Percentiles rank a stretch among this genome's conserved stretches.
phyloP scores from a whole-genome alignment of 2,329 filamentous ascomycete species.

The Fusarium sororula region DNA sequence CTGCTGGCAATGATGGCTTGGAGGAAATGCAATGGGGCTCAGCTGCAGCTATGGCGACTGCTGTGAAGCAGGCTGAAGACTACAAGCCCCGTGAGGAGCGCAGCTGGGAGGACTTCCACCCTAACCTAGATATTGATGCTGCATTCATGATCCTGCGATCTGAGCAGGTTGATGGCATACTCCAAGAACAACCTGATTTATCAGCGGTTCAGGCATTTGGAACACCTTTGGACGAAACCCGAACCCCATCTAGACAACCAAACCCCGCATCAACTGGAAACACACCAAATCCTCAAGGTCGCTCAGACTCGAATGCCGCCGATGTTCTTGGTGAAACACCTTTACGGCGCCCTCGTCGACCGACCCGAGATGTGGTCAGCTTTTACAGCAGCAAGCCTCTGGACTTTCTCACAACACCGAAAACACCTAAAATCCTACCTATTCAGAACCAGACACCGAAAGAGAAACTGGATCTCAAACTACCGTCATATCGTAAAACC shows the following conservation, averaged over 20 bases:
- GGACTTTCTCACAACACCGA: constrained; percentile 57
- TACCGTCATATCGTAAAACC: constrained; percentile 78
- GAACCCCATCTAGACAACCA: constrained; percentile 58
- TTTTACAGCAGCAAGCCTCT: constrained; percentile 62
- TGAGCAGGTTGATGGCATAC: constrained; percentile 83
- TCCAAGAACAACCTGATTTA: constrained; percentile 51
- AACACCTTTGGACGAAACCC: constrained; percentile 51
- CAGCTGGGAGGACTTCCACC: constrained; percentile 97
- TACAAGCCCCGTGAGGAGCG: constrained; percentile 98
- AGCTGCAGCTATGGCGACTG: constrained; percentile 87
- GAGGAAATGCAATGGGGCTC: constrained; percentile 81
- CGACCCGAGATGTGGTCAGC: constrained; percentile 60
- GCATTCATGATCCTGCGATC: constrained; percentile 81
- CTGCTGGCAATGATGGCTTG: constrained; percentile 60
- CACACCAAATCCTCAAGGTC: constrained; percentile 52
- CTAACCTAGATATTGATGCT: constrained; percentile 88
- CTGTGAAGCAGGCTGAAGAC: constrained; percentile 89
- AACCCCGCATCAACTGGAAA: constrained; percentile 55
- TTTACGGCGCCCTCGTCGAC: constrained; percentile 52
- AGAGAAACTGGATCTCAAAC: constrained; percentile 80
- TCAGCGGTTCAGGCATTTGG: constrained; percentile 46
- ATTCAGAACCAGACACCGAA: constrained; percentile 82
- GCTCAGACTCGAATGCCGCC: constrained; percentile 44
- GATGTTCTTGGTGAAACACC: constrained; percentile 48
- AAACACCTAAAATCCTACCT: constrained; percentile 74